Evolutionary conservation across 495 filamentous ascomycete species (phyloP), one percentile per base, ranked within the genome.

Genomic region (Talaromyces adpressus): DNA sequence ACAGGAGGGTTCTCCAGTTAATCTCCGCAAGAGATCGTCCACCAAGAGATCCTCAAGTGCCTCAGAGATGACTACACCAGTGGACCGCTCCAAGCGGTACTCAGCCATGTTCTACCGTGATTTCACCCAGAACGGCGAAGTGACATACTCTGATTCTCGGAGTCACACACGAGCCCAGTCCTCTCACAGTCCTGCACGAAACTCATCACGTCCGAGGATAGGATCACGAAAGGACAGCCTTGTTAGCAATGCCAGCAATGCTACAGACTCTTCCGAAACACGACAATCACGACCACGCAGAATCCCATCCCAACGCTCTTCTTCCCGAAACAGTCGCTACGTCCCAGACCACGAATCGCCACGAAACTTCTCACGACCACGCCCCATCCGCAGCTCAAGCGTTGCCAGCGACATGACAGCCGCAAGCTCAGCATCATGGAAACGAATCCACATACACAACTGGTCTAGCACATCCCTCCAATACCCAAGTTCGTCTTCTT

Each of bases 71-170:
- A 52, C 22, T 56, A 27, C 52, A 6, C 14, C 29, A 0, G 9
- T 41, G 14, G 60, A 62, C 47, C 60, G 45, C 45, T 53, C 60
- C 16, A 62, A 62, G 20, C 60, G 60, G 0, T 62, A 62, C 25
- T 62, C 60, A n/a, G 47, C 60, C 39, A 62, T 62, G 45, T 62
- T 62, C 47, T 52, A 29, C 25, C 60, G 60, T 1, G 60, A 62
- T n/a, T 45, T 60, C 32, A 45, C 20, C 9, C n/a, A 47, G 18
- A 32, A 53, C 29, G 60, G 60, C 41, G 45, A 53, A 14, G 14
- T 36, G 1, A 29, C 47, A 34, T 62, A 62, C n/a, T 11, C 16
- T n/a, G 60, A 62, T 51, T 34, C 47, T 25, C 60, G 29, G 18
- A 51, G 27, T 12, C 60, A 53, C 8, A 22, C 41, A 52, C 60